Evolutionary conservation across 163 green algal species (phyloP).

Genomic region (Botryococcus braunii): DNA sequence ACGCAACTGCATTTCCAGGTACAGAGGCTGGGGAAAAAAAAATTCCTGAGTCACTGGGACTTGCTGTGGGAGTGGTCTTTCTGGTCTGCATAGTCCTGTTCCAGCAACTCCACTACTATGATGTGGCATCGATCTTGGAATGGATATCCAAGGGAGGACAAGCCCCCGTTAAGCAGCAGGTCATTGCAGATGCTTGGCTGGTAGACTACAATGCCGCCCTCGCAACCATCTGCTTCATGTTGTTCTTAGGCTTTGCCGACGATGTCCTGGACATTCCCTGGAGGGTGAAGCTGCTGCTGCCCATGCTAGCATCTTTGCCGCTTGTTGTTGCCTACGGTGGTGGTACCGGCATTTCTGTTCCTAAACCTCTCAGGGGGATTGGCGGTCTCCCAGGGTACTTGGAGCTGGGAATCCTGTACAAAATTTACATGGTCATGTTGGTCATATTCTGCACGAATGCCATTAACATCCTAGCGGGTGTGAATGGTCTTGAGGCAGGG

Average conservation of each 20-base stretch:
- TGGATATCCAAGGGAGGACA: constrained; percentile 30
- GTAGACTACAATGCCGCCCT: constrained; percentile 97
- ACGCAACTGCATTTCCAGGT: constrained; percentile 18
- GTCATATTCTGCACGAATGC: constrained; percentile 96
- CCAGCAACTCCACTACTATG: constrained; percentile 82
- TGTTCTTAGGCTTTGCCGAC: constrained; percentile 96
- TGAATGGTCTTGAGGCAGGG: constrained; percentile 92
- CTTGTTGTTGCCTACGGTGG: constrained; percentile 87
- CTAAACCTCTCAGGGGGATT: constrained; percentile 55
- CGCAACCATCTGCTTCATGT: constrained; percentile 96
- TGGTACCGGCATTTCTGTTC: constrained; percentile 75
- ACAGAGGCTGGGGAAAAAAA: constrained; percentile 70
- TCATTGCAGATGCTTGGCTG: constrained; percentile 67
- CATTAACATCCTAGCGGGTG: constrained; percentile 96
- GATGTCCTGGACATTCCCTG: constrained; percentile 98
- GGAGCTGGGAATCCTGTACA: constrained; percentile 81
- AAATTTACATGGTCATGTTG: constrained; percentile 84
- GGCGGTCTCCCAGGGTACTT: constrained; percentile 59
- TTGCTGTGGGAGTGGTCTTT: constrained; percentile 81
- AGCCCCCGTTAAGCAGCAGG: constrained; percentile 10
- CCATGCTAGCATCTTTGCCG: constrained; percentile 77
- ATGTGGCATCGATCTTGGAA: constrained; percentile 46
- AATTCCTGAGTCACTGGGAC: constrained; percentile 81
- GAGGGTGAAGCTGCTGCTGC: constrained; percentile 93
- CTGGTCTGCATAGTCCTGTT: constrained; percentile 87